Base-by-base conservation (phyloP, 2,329 filamentous ascomycete species). In the Penicillium thymicola region DNA sequence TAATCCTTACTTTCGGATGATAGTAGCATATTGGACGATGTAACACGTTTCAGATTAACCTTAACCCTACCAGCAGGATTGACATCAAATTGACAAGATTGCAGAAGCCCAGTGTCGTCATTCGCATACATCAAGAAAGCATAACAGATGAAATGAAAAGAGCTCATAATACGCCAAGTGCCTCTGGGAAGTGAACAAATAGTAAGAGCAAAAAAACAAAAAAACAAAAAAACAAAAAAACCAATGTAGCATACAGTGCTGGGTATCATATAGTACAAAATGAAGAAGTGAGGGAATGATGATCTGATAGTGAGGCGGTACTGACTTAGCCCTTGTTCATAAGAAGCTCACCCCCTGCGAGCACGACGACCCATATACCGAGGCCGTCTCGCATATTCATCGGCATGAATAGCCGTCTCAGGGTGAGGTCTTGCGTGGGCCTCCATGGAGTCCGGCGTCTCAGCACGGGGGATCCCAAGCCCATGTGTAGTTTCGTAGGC, bases 321-420 rank as follows among this genome's bases (percentile, higher is more conserved):
- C 11, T 34, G 18, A 9, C 30, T 2, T 21, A 3, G 21, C 3
- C 21, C 21, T 21, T 21, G 21, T 21, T 3, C 21, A 21, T 21
- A 21, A 32, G 37, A 38, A 13, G 4, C 28, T 68, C 47, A 69
- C 7, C 40, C 52, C 23, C 68, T 55, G 10, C 67, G 64, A 51
- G 67, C 55, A 42, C 67, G 64, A 30, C 71, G 68, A 32, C 72
- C 67, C 56, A 72, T 65, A 42, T 73, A 72, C 18, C 71, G 55
- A 4, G 67, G 69, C 23, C 68, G 64, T 18, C 70, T 67, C 18
- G 51, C 36, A n/a, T 54, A 28, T 3, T 66, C 64, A 23, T 65
- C 64, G 4, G 11, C n/a, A 21, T 54, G 32, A 30, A 49, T 28
- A 4, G 54, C 46, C 42, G 55, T 55, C 36, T 60, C 59, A 3